These are phyloP conservation scores for Sporothrix mexicana DNA, from an alignment of 2,329 filamentous ascomycete genomes.

Conservation along the genomic window DNA sequence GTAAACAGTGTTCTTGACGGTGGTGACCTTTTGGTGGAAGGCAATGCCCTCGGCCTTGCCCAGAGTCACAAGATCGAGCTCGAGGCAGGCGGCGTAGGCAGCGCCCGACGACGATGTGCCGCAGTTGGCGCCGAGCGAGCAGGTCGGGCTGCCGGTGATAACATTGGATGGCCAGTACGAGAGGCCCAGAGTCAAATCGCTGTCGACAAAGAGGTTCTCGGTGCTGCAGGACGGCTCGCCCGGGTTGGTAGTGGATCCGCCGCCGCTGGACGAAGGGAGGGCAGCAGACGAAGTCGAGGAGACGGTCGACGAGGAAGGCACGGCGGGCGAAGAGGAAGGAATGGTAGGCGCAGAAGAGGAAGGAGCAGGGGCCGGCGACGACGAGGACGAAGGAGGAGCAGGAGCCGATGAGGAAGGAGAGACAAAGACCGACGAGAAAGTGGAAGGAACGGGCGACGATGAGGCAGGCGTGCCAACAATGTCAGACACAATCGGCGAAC, in stretches of 20 bases:
- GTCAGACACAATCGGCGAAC: background rate
- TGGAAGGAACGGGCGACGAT: background rate
- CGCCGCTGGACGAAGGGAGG: conserved; percentile 22
- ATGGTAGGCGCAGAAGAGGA: conserved; percentile 6
- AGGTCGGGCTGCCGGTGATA: conserved; percentile 12
- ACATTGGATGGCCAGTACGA: conserved; percentile 22
- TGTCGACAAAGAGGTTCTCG: conserved; percentile 23
- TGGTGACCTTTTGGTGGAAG: conserved; percentile 17
- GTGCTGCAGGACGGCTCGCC: conserved; percentile 22
- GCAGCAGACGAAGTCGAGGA: conserved; percentile 18
- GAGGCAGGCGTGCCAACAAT: conserved; percentile 13
- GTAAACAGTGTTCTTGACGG: conserved; percentile 18
- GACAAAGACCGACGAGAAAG: background rate
- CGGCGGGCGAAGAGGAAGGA: background rate
- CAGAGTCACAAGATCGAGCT: conserved; percentile 22
- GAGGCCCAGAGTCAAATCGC: conserved; percentile 14
- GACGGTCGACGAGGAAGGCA: background rate
- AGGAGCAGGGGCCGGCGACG: background rate
- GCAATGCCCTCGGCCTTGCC: conserved; percentile 18
- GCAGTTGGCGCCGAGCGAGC: conserved; percentile 26
- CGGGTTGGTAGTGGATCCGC: conserved; percentile 14
- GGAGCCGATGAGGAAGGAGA: background rate
- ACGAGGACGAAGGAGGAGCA: background rate
- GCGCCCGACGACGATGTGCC: conserved; percentile 6
- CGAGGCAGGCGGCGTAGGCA: conserved; percentile 18